A percentile compares a stretch with the other conserved stretches of the same genome.
These are phyloP conservation scores for Ascodesmis nigricans DNA, from an alignment of 495 filamentous ascomycete species.

Conservation along the genomic window DNA sequence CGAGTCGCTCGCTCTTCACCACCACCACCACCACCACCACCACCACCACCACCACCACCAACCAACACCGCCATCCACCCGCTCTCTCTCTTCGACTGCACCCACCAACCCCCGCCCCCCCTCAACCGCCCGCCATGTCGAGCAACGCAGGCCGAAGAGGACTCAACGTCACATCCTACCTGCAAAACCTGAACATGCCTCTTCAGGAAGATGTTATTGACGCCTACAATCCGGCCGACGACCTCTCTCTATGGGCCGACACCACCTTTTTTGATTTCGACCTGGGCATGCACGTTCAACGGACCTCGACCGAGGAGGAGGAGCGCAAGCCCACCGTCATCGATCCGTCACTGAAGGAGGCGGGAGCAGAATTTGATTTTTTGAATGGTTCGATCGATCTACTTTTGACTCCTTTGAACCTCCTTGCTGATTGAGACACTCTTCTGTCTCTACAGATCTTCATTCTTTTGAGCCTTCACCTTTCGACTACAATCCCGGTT, in stretches of 20 bases:
- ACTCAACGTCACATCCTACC: conserved; percentile 39
- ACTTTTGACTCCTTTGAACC: conserved; percentile 1
- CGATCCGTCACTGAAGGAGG: conserved; percentile 11
- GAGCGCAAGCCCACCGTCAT: conserved; percentile 3
- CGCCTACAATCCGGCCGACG: conserved; percentile 37
- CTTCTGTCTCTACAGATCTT: conserved; percentile 3
- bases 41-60: too few species aligned
- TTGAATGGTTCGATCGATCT: conserved; percentile 10
- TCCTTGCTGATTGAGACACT: not conserved
- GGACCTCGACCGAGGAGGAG: conserved; percentile 6
- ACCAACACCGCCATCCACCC: conserved; percentile 3
- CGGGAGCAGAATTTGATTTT: conserved; percentile 9
- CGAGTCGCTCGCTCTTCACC: too few species aligned
- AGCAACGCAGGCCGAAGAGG: conserved; percentile 31
- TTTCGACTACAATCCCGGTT: conserved; percentile 14
- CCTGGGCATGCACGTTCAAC: conserved; percentile 22
- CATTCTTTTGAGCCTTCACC: conserved; percentile 3
- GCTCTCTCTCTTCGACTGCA: not conserved
- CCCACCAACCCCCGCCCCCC: too few species aligned
- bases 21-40: too few species aligned
- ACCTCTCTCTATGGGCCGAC: conserved; percentile 79
- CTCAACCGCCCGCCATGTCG: conserved; percentile 6
- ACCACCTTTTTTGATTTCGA: conserved; percentile 88
- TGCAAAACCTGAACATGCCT: conserved; percentile 67
- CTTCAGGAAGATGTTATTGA: conserved; percentile 44